phyloP scores from a whole-genome alignment of 2,329 filamentous ascomycete species.

The Talaromyces marneffei region DNA sequence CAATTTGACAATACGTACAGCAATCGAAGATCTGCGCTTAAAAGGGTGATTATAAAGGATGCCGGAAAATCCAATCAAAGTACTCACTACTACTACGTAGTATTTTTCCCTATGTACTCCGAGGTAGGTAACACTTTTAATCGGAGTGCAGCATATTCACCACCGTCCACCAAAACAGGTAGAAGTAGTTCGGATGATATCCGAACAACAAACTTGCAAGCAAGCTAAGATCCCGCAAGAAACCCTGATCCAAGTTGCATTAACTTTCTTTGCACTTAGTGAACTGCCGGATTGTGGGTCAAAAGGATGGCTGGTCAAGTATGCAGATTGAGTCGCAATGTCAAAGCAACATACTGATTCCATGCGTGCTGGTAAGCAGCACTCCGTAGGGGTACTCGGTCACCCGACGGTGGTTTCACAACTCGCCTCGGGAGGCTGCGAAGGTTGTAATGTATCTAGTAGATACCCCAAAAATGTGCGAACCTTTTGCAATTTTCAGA shows the following conservation, averaged over 20 bases:
- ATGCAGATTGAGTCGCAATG: background rate
- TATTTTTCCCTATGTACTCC: background rate
- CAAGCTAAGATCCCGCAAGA: background rate
- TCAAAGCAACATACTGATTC: background rate
- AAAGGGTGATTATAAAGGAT: background rate
- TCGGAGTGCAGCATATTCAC: constrained; percentile 1
- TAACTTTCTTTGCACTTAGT: background rate
- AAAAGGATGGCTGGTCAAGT: background rate
- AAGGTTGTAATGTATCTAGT: background rate
- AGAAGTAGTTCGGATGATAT: constrained; percentile 1
- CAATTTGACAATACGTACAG: too few relatives aligned
- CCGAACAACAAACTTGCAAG: background rate
- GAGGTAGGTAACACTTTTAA: background rate
- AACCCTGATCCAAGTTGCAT: background rate
- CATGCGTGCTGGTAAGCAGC: background rate
- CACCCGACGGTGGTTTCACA: background rate
- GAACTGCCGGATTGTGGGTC: background rate
- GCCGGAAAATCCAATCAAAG: background rate
- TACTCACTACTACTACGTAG: background rate
- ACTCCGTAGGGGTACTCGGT: background rate
- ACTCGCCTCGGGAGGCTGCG: background rate
- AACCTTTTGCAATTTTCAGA: background rate
- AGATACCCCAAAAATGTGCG: background rate
- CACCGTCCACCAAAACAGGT: background rate
- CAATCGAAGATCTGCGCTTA: background rate